phyloP scores from a whole-genome alignment of 2,329 filamentous ascomycete species.

The Aureobasidium namibiae region DNA sequence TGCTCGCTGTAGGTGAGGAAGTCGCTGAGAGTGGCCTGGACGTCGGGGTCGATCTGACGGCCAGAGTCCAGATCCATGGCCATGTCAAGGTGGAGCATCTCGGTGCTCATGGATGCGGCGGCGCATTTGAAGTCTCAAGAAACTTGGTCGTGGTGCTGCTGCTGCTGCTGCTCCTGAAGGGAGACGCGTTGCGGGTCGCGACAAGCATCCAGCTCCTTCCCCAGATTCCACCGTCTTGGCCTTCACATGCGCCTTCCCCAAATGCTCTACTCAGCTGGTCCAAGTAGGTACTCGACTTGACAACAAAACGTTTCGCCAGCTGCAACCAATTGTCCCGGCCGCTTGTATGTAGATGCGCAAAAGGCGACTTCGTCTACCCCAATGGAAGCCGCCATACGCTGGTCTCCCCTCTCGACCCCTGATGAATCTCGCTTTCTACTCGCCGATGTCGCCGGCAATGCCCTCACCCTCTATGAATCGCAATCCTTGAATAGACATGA shows the following conservation, averaged over 20 bases:
- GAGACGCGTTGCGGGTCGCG: not conserved
- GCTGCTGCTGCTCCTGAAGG: too few species aligned
- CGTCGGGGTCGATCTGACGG: conserved; percentile 46
- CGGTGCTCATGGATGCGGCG: conserved; percentile 13
- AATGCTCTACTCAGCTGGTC: not conserved
- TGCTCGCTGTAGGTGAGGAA: conserved; percentile 63
- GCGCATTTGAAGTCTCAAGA: not conserved
- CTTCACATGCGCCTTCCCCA: not conserved
- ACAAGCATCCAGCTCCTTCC: not conserved
- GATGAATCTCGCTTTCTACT: conserved; percentile 50
- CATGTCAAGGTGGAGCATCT: conserved; percentile 14
- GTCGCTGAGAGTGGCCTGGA: conserved; percentile 58
- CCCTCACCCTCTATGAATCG: conserved; percentile 50
- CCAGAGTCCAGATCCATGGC: conserved; percentile 14
- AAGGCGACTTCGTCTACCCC: not conserved
- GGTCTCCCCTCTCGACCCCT: conserved; percentile 51
- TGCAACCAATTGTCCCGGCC: not conserved
- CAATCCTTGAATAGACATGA: conserved; percentile 27
- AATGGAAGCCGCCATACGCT: conserved; percentile 56
- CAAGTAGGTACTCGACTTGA: not conserved
- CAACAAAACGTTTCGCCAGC: not conserved
- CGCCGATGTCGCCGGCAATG: conserved; percentile 52
- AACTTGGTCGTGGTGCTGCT: not conserved
- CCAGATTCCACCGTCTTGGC: not conserved
- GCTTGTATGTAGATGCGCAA: not conserved